Conservation (phyloP, 331 rosid species). For the Quercus phellos region DNA sequence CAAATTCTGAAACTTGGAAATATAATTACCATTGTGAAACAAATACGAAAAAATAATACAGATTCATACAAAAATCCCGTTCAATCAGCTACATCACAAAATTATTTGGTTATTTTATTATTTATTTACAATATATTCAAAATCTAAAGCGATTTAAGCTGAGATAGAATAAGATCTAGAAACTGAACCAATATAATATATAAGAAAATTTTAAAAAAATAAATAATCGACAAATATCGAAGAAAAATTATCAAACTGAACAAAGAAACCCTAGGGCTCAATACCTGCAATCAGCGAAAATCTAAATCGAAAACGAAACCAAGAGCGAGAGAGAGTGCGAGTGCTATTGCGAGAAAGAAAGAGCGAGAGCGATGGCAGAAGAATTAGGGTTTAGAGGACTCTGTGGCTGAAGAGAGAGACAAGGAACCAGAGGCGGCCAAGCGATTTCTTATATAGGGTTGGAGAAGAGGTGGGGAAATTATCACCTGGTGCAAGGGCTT, state of each 20-base stretch:
- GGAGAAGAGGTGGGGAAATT: background rate
- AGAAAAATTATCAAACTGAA: background rate
- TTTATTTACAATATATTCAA: background rate
- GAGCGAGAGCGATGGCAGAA: no score
- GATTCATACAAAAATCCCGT: no score
- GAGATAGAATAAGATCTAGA: background rate
- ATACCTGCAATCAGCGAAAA: constrained; percentile 7
- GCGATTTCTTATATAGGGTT: background rate
- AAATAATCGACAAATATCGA: background rate
- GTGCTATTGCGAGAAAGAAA: no score
- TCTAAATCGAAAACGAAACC: background rate
- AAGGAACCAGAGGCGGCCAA: background rate
- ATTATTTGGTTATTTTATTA: background rate
- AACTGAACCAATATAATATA: background rate
- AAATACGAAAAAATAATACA: background rate
- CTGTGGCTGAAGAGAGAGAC: background rate
- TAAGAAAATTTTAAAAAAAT: background rate
- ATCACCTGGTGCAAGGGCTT: background rate
- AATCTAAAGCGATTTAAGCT: background rate
- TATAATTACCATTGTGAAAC: background rate
- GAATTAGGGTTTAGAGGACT: constrained; percentile 7
- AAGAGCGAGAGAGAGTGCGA: no score
- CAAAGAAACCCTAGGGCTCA: background rate
- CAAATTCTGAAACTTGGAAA: background rate
- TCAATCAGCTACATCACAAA: background rate